These are phyloP conservation scores for Cairneyella variabilis DNA, from an alignment of 495 filamentous ascomycete species.

Conservation along the genomic window DNA sequence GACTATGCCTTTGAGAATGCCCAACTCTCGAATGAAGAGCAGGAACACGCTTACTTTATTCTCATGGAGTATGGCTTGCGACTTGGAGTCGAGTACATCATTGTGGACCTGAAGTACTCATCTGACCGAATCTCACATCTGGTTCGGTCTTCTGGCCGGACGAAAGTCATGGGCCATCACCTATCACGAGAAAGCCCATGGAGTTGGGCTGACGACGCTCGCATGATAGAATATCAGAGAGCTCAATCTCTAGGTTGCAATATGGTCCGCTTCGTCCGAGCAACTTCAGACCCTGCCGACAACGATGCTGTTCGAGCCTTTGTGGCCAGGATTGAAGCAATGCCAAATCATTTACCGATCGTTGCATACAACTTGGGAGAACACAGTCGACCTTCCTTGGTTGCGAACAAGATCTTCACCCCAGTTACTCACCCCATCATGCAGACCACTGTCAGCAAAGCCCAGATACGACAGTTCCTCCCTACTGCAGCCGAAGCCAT, in stretches of 20 bases:
- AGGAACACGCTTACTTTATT: slow-evolving; percentile 50
- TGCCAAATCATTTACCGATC: slow-evolving; percentile 43
- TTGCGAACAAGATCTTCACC: slow-evolving; percentile 64
- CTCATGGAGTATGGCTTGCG: slow-evolving; percentile 66
- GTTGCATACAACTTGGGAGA: slow-evolving; percentile 72
- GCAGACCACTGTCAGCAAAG: slow-evolving; percentile 35
- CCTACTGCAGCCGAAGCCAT: slow-evolving; percentile 58
- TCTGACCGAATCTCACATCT: slow-evolving; percentile 48
- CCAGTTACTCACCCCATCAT: slow-evolving; percentile 66
- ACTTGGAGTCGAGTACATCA: slow-evolving; percentile 70
- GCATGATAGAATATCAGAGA: slow-evolving; percentile 49
- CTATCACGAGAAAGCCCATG: slow-evolving; percentile 43
- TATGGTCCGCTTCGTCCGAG: slow-evolving; percentile 62
- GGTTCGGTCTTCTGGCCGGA: slow-evolving; percentile 55
- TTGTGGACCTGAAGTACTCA: slow-evolving; percentile 56
- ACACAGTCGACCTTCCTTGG: slow-evolving; percentile 61
- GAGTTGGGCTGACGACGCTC: slow-evolving; percentile 59
- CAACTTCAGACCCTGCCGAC: slow-evolving; percentile 55
- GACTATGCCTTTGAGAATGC: slow-evolving; percentile 39
- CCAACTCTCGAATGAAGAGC: slow-evolving; percentile 22
- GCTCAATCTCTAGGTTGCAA: slow-evolving; percentile 65
- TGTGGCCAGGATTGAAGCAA: slow-evolving; percentile 37
- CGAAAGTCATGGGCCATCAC: slow-evolving; percentile 72
- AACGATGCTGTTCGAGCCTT: slow-evolving; percentile 56
- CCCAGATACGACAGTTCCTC: slow-evolving; percentile 32